phyloP scores from a whole-genome alignment of 495 filamentous ascomycete species.

The Aspergillus saccharolyticus region DNA sequence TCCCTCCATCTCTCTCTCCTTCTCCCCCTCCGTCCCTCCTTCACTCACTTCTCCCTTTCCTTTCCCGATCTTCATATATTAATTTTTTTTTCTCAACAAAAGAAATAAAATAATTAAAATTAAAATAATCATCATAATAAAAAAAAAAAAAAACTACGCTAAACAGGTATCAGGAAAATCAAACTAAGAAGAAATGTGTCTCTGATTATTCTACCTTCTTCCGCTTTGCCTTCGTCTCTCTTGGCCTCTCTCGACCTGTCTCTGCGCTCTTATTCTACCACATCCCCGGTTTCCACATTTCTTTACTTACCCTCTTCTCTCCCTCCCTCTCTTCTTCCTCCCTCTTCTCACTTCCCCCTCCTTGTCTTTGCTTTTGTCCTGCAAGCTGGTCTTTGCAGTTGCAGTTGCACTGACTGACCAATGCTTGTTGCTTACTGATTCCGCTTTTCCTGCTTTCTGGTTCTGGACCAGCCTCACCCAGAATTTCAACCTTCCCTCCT shows the following conservation, averaged over 20 bases:
- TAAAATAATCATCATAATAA: not conserved
- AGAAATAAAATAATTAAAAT: not conserved
- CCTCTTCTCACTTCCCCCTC: constrained; percentile 10
- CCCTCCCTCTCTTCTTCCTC: constrained; percentile 6
- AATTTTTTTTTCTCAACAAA: too few species aligned
- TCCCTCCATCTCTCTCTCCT: constrained; percentile 1
- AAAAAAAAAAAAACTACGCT: not conserved
- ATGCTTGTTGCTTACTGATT: constrained; percentile 5
- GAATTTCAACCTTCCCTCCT: constrained; percentile 1
- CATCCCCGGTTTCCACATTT: constrained; percentile 3
- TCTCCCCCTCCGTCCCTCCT: constrained; percentile 8
- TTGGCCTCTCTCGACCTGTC: constrained; percentile 2
- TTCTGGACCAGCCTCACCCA: constrained; percentile 1
- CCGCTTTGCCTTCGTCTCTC: not conserved
- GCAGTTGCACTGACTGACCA: constrained; percentile 2
- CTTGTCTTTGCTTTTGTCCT: constrained; percentile 17
- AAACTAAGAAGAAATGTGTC: not conserved
- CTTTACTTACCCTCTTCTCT: constrained; percentile 10
- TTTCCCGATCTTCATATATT: not conserved
- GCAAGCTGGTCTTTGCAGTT: constrained; percentile 28
- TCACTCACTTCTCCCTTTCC: constrained; percentile 1
- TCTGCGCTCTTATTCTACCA: constrained; percentile 9
- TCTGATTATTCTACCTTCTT: not conserved
- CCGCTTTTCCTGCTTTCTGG: not conserved
- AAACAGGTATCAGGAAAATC: not conserved